Percentiles rank a stretch among this genome's conserved stretches.
Conservation (phyloP, 1,284 basidiomycete species). For the Peniophora sp. region DNA sequence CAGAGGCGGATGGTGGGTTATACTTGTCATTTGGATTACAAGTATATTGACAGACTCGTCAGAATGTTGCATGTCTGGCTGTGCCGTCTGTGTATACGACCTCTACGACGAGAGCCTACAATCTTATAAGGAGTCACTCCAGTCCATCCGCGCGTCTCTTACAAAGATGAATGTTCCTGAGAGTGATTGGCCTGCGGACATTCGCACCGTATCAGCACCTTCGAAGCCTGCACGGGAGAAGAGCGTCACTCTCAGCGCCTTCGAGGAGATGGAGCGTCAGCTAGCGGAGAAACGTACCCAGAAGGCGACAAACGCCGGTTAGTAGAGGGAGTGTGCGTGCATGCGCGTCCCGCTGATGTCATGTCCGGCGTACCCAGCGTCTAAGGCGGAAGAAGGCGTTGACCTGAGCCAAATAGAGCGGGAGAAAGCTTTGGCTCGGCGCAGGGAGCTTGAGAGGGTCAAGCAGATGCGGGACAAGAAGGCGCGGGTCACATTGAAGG, state of each 20-base stretch:
- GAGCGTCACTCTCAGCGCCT: slow-evolving; percentile 40
- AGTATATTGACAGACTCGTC: not conserved
- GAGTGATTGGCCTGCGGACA: slow-evolving; percentile 55
- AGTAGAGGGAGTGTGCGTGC: not conserved
- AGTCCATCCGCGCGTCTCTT: slow-evolving; percentile 44
- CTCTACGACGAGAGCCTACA: slow-evolving; percentile 73
- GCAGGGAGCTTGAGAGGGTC: not conserved
- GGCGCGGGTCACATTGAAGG: slow-evolving; percentile 11
- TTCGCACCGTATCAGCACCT: slow-evolving; percentile 16
- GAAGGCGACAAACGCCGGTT: slow-evolving; percentile 13
- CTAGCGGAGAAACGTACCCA: slow-evolving; percentile 36
- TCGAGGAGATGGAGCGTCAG: slow-evolving; percentile 57
- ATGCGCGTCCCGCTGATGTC: not conserved
- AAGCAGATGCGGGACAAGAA: slow-evolving; percentile 9
- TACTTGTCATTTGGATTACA: not conserved
- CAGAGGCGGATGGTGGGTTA: slow-evolving; percentile 54
- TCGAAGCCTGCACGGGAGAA: slow-evolving; percentile 1
- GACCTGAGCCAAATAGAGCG: not conserved
- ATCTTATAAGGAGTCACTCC: slow-evolving; percentile 54
- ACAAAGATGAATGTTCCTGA: slow-evolving; percentile 40
- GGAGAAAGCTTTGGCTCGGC: not conserved
- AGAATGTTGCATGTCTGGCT: slow-evolving; percentile 94
- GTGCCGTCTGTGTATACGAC: slow-evolving; percentile 84
- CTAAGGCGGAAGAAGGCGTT: no score
- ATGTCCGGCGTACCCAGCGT: not conserved